Conservation (phyloP, 1,284 basidiomycete genomes). For the Pseudozyma tsukubaensis region DNA sequence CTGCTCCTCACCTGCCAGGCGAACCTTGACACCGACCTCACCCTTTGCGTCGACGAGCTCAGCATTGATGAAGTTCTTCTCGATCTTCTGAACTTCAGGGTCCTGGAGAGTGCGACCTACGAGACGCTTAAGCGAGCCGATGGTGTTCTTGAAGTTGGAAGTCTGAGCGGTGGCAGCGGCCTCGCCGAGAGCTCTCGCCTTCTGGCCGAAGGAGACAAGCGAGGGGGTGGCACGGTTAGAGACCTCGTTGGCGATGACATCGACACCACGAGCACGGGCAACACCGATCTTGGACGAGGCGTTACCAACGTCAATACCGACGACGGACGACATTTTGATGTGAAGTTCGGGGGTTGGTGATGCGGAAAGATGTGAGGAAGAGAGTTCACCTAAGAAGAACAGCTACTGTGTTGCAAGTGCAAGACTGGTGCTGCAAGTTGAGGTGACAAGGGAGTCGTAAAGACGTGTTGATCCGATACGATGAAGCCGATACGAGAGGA, state of each 20-base stretch:
- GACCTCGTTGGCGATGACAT: slow-evolving; percentile 67
- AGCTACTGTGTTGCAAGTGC: not conserved
- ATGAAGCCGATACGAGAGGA: slow-evolving; percentile 11
- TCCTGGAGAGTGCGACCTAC: slow-evolving; percentile 65
- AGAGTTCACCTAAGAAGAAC: not conserved
- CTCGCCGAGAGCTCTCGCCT: slow-evolving; percentile 67
- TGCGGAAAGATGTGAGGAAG: not conserved
- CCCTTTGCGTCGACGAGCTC: slow-evolving; percentile 67
- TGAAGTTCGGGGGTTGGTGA: not conserved
- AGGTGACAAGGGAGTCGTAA: slow-evolving; percentile 7
- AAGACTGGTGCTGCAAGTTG: slow-evolving; percentile 10
- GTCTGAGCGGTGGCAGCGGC: slow-evolving; percentile 67
- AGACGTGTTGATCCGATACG: slow-evolving; percentile 3
- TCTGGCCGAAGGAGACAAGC: slow-evolving; percentile 67
- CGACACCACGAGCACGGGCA: slow-evolving; percentile 66
- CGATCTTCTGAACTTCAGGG: slow-evolving; percentile 61
- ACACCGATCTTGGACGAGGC: slow-evolving; percentile 66
- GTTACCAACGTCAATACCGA: slow-evolving; percentile 68
- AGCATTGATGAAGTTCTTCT: slow-evolving; percentile 67
- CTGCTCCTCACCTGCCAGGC: slow-evolving; percentile 64
- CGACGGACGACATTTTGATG: slow-evolving; percentile 60
- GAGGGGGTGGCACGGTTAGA: slow-evolving; percentile 67
- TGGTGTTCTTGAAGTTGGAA: slow-evolving; percentile 68
- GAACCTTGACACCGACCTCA: slow-evolving; percentile 68
- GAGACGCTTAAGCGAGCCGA: slow-evolving; percentile 68